A percentile compares a stretch with the other conserved stretches of the same genome.
Evolutionary conservation across 768 basidiomycete species (phyloP).

Genomic region (Boletus rubropictus): DNA sequence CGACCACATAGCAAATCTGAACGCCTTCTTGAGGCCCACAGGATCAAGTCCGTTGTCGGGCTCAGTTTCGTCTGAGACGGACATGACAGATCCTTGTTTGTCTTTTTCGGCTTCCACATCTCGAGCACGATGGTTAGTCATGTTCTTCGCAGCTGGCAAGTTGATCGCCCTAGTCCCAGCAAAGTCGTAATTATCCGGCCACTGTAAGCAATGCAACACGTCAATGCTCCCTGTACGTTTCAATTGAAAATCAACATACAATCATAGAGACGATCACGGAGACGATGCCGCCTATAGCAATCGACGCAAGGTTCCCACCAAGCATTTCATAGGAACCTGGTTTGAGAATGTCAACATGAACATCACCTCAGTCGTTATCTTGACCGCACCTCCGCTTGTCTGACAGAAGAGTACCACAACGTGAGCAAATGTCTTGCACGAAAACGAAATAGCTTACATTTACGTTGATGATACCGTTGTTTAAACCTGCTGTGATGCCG

Average conservation of each 20-base stretch:
- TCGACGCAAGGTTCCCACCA: constrained; percentile 83
- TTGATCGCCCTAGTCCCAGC: constrained; percentile 76
- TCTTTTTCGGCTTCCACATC: constrained; percentile 33
- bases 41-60: constrained; percentile 60
- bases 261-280: constrained; percentile 59
- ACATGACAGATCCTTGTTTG: constrained; percentile 25
- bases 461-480: constrained; percentile 67
- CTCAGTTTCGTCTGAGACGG: constrained; percentile 35
- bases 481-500: constrained; percentile 67
- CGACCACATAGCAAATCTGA: constrained; percentile 73
- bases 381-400: constrained; percentile 48
- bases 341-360: neutral
- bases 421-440: neutral
- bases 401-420: constrained; percentile 10
- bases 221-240: neutral
- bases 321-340: constrained; percentile 65
- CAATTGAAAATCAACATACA: constrained; percentile 34
- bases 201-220: constrained; percentile 33
- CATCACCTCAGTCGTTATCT: neutral
- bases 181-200: constrained; percentile 83
- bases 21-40: constrained; percentile 62
- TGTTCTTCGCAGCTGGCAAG: constrained; percentile 21
- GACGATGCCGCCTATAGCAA: constrained; percentile 75
- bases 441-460: constrained; percentile 35
- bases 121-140: constrained; percentile 11